Evolutionary conservation across 495 filamentous ascomycete genomes (phyloP).

Genomic region (Penicillium tannophilum): DNA sequence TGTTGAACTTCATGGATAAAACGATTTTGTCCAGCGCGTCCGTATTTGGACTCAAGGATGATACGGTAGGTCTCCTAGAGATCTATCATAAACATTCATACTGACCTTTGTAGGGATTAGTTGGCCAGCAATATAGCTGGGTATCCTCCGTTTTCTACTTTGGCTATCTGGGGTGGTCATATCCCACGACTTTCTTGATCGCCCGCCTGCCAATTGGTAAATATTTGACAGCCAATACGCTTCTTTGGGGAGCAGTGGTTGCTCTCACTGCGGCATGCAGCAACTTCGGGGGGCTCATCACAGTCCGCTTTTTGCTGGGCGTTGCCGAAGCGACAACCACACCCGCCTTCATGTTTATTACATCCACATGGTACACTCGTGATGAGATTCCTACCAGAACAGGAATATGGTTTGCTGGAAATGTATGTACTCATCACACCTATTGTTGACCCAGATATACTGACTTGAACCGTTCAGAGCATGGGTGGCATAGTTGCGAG

Average conservation of each 20-base stretch:
- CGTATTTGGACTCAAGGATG: slow-evolving; percentile 50
- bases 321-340: slow-evolving; percentile 55
- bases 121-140: slow-evolving; percentile 61
- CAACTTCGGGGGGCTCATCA: slow-evolving; percentile 38
- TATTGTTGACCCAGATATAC: background rate
- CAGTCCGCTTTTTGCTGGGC: slow-evolving; percentile 53
- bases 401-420: slow-evolving; percentile 62
- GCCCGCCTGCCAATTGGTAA: slow-evolving; percentile 55
- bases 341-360: slow-evolving; percentile 41
- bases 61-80: slow-evolving; percentile 28
- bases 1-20: slow-evolving; percentile 56
- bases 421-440: slow-evolving; percentile 22
- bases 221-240: slow-evolving; percentile 56
- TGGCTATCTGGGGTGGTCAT: slow-evolving; percentile 46
- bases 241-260: slow-evolving; percentile 60
- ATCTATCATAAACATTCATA: background rate
- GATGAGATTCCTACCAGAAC: slow-evolving; percentile 61
- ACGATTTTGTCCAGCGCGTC: slow-evolving; percentile 56
- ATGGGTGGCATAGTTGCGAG: slow-evolving; percentile 58
- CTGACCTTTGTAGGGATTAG: slow-evolving; percentile 36
- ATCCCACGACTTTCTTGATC: slow-evolving; percentile 53
- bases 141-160: slow-evolving; percentile 64
- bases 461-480: slow-evolving; percentile 27
- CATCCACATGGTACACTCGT: slow-evolving; percentile 54
- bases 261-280: slow-evolving; percentile 43